A percentile compares a stretch with the other conserved stretches of the same genome.
Evolutionary conservation across 1,139 yeast species (phyloP).

Genomic region (Diutina neorugosa): DNA sequence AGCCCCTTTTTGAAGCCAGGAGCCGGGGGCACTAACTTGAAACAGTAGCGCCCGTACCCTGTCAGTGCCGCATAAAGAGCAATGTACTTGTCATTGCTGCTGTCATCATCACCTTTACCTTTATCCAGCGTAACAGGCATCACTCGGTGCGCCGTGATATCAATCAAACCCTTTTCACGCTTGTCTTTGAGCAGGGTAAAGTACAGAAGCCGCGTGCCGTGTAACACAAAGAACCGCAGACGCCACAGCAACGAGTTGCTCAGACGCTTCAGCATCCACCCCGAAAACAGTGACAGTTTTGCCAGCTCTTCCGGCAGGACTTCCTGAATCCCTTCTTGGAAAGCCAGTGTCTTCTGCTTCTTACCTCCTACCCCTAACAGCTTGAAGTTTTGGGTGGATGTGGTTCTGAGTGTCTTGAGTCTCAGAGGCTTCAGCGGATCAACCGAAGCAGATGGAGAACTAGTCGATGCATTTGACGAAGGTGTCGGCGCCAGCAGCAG

Average conservation of each 20-base stretch:
- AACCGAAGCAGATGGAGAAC: neutral
- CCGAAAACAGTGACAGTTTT: conserved; percentile 64
- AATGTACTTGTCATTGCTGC: conserved; percentile 53
- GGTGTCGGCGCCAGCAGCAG: conserved; percentile 2
- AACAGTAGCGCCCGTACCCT: conserved; percentile 86
- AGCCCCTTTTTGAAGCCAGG: conserved; percentile 94
- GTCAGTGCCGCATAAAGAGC: conserved; percentile 87
- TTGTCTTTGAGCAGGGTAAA: conserved; percentile 71
- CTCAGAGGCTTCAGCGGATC: conserved; percentile 15
- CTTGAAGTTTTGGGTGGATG: conserved; percentile 33
- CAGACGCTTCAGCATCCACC: conserved; percentile 88
- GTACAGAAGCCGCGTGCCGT: conserved; percentile 87
- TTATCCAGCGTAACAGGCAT: conserved; percentile 33
- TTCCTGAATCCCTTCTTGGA: conserved; percentile 78
- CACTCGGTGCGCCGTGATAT: conserved; percentile 89
- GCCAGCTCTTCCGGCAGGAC: conserved; percentile 72
- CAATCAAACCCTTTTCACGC: conserved; percentile 85
- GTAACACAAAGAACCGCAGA: conserved; percentile 76
- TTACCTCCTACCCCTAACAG: conserved; percentile 23
- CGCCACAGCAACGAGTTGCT: conserved; percentile 91
- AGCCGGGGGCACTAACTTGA: conserved; percentile 91
- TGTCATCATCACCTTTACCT: neutral
- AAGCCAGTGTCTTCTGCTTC: conserved; percentile 76
- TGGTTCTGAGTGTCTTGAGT: conserved; percentile 29
- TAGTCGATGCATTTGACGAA: neutral